Base-by-base conservation (phyloP, 2,329 filamentous ascomycete species). In the Apiospora aurea region DNA sequence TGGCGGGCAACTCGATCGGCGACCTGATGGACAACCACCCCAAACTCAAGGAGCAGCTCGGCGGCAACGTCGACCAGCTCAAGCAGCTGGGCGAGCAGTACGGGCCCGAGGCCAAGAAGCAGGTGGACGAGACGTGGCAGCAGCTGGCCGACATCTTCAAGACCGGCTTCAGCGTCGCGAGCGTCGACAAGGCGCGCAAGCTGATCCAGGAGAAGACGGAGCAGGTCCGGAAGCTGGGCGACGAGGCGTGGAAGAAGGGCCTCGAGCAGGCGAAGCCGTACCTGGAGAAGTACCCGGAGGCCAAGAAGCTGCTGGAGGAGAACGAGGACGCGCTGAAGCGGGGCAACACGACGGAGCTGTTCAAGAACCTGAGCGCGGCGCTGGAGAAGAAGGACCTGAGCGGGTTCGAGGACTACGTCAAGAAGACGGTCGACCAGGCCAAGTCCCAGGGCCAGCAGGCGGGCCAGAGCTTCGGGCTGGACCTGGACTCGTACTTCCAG, bases 1-100 rank as follows among this genome's bases (percentile, higher is more conserved):
- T 95, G 2, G 88, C 91, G 0, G 88, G 87, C 7, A 91, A 93
- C 75, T 89, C 90, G 1, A 83, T 89, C 0, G 82, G 84, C 34
- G 89, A 94, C 74, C 88, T 95, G 57, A 80, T 94, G 69, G 87
- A 94, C 77, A 93, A 94, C 79, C 92, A 95, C 79, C 93, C 93
- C 0, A 81, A 92, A 76, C 77, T 94, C 26, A 94, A 93, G 85
- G 88, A 94, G 78, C 91, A 92, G 82, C 82, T 94, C 11, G 92
- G 92, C 18, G 90, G 88, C 14, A 90, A 88, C 75, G 82, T 93
- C 64, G 88, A 93, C 69, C 88, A 93, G 79, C 83, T 95, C 69
- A 93, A 93, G 86, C 81, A 90, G 75, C 86, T 94, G 81, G 90
- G 90, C 38, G 88, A 94, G 18, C 85, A 90, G 72, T 92, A 92